phyloP scores from a whole-genome alignment of 2,329 filamentous ascomycete species.

The Fusarium denticulatum region DNA sequence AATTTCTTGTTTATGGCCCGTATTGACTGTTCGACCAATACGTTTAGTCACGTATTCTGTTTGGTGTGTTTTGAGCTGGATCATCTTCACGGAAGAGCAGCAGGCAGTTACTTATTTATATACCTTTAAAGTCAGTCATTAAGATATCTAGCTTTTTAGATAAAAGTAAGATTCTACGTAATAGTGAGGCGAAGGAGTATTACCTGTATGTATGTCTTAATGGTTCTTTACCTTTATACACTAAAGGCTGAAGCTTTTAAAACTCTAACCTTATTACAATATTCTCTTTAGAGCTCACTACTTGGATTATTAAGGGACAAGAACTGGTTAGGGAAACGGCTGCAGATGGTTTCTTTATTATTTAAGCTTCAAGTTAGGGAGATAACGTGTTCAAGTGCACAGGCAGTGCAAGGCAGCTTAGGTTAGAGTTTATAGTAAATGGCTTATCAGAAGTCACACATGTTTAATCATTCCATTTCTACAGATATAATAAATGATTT shows the following conservation, averaged over 20 bases:
- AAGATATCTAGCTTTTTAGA: no score
- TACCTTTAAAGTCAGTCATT: no score
- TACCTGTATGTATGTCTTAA: no score
- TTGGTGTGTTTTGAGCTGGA: not conserved
- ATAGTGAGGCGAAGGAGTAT: no score
- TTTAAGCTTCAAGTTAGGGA: rapidly evolving
- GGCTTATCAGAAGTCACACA: rapidly evolving
- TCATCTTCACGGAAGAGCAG: no score
- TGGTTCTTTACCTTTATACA: no score
- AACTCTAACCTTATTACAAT: no score
- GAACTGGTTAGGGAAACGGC: not conserved
- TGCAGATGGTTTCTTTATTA: not conserved
- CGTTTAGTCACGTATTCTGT: rapidly evolving
- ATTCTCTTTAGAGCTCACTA: not conserved
- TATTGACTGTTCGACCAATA: not conserved
- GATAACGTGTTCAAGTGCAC: rapidly evolving
- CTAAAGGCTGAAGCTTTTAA: no score
- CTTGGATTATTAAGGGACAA: not conserved
- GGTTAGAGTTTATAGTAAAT: not conserved
- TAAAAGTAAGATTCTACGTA: no score
- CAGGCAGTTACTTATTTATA: no score
- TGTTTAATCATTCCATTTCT: not conserved
- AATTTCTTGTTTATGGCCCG: rapidly evolving
- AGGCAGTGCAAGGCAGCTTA: rapidly evolving
- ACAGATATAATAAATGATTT: not conserved